These are phyloP conservation scores for Hygrophila difformis DNA, from an alignment of 257 asterid genomes.

Conservation along the genomic window DNA sequence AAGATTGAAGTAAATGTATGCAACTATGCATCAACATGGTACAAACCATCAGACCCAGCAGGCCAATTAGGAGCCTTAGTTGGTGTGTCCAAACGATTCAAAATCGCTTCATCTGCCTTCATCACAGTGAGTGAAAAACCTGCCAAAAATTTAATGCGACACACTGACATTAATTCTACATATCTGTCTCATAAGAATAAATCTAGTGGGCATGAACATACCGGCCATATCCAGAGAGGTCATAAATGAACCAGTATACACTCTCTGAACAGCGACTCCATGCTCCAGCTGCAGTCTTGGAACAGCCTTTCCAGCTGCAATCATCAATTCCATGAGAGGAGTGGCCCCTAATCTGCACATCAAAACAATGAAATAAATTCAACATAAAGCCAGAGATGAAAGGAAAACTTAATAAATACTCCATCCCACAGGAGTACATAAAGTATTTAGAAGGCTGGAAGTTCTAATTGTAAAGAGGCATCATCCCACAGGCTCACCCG, in stretches of 20 bases:
- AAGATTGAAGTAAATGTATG: too few species aligned
- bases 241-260: conserved; percentile 96
- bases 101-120: conserved; percentile 65
- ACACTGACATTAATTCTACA: conserved; percentile 10
- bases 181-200: conserved; percentile 9
- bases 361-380: background rate
- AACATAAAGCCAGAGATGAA: conserved; percentile 4
- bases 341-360: conserved; percentile 84
- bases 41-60: conserved; percentile 83
- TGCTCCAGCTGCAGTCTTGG: conserved; percentile 89
- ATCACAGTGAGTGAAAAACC: conserved; percentile 93
- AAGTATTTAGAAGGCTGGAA: too few species aligned
- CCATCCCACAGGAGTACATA: too few species aligned
- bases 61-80: conserved; percentile 99
- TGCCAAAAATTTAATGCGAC: conserved; percentile 21
- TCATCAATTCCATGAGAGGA: conserved; percentile 94
- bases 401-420: too few species aligned
- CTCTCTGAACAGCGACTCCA: conserved; percentile 96
- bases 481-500: conserved; percentile 74
- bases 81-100: conserved; percentile 80
- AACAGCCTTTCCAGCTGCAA: conserved; percentile 87
- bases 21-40: conserved; percentile 8
- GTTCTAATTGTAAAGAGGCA: too few species aligned
- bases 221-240: conserved; percentile 99
- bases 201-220: conserved; percentile 16